phyloP scores from a whole-genome alignment of 352 stramenopile genomes.

The Pythium oligandrum region DNA sequence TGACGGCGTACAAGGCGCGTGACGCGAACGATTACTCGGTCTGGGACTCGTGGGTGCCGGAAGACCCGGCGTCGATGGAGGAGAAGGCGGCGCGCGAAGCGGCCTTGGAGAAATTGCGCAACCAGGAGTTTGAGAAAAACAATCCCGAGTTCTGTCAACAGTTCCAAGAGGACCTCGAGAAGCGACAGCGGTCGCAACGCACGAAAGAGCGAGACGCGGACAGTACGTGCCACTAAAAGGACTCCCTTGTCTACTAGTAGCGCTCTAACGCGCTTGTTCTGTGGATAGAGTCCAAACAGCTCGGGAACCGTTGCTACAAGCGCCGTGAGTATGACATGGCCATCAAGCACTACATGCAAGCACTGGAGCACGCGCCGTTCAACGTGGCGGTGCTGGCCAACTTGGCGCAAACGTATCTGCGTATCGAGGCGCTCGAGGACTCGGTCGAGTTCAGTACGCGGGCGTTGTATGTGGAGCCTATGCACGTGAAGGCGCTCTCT shows the following conservation, averaged over 20 bases:
- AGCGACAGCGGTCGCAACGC: slow-evolving; percentile 48
- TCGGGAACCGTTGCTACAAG: slow-evolving; percentile 64
- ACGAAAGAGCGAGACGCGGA: slow-evolving; percentile 46
- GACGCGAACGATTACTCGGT: slow-evolving; percentile 82
- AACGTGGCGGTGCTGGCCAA: slow-evolving; percentile 63
- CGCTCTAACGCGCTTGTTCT: not conserved
- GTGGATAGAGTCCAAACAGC: slow-evolving; percentile 42
- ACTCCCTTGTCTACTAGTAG: too few relatives aligned
- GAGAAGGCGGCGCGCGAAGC: slow-evolving; percentile 53
- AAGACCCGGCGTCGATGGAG: slow-evolving; percentile 61
- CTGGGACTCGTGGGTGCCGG: slow-evolving; percentile 68
- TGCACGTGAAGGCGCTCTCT: slow-evolving; percentile 68
- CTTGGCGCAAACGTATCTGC: slow-evolving; percentile 59
- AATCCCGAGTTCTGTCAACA: slow-evolving; percentile 79
- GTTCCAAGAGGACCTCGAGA: slow-evolving; percentile 67
- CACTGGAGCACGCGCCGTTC: slow-evolving; percentile 49
- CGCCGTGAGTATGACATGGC: slow-evolving; percentile 43
- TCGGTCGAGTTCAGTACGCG: slow-evolving; percentile 67
- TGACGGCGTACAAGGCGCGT: slow-evolving; percentile 62
- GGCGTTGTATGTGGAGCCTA: slow-evolving; percentile 47
- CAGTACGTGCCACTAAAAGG: slow-evolving; percentile 25
- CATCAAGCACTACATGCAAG: slow-evolving; percentile 68
- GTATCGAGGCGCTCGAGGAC: slow-evolving; percentile 42
- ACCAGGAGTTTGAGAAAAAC: slow-evolving; percentile 66
- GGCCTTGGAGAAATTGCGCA: slow-evolving; percentile 54